Evolutionary conservation across 2,329 filamentous ascomycete species (phyloP), one percentile per base, ranked within the genome.

Genomic region (Trichoderma breve): DNA sequence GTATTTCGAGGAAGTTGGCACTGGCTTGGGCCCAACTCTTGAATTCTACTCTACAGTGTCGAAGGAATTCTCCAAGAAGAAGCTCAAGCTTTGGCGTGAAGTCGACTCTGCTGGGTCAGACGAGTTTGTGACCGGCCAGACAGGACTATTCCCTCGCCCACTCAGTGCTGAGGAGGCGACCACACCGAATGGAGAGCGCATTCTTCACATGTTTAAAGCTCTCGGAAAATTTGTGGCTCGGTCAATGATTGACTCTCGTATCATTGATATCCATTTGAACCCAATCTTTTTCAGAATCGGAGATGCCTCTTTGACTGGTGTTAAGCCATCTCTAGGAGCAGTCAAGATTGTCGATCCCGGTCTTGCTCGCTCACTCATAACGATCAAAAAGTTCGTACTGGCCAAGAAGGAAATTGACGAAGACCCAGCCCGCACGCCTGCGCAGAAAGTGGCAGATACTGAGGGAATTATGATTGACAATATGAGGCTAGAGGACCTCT

Each of bases 31-130:
- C 0, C 96, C 96, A 4, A 99, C 96, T 0, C 87, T 99, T 15
- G 96, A 99, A 80, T 99, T 99, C 80, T 99, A 99, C 82, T 97
- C 96, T 0, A 97, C 93, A 0, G 95, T 98, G 1, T 99, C 96
- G 0, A 96, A 93, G 77, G 96, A 99, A 80, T 98, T 98, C 78
- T 95, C 93, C 1, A 97, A 96, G 86, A 98, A 95, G 87, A 98
- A 97, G 82, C 89, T 98, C 68, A 97, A 95, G 84, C 89, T 99
- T 6, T 99, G 97, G 97, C 91, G 96, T 18, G 95, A 98, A 77
- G 93, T 93, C 72, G 95, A 98, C 78, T 91, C 86, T 6, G 87
- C 87, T 63, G 89, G 91, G 7, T 83, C 85, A 21, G 91, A 91
- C 70, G 94, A 97, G 74, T 98, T 93, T 81, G 93, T 96, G 4